These are phyloP conservation scores for Naganishia liquefaciens DNA, from an alignment of 1,284 basidiomycete genomes.

Conservation along the genomic window DNA sequence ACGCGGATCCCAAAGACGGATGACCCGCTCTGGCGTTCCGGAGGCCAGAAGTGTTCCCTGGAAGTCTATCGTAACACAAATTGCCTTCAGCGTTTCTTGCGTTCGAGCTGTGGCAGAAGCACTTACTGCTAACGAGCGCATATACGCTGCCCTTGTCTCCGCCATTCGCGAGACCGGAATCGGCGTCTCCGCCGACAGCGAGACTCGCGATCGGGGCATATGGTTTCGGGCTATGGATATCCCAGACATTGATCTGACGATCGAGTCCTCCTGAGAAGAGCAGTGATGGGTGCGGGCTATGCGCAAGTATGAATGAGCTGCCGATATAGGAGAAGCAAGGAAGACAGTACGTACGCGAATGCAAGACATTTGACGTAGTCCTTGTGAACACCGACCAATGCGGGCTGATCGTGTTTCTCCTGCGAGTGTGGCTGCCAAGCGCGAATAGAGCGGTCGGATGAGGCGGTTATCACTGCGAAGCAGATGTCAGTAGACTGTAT, in stretches of 20 bases:
- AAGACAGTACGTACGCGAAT: constrained; percentile 60
- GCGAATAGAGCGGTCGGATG: constrained; percentile 92
- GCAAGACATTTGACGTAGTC: constrained; percentile 91
- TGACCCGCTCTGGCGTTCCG: constrained; percentile 85
- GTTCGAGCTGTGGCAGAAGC: background rate
- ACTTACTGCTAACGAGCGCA: constrained; percentile 64
- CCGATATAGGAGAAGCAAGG: background rate
- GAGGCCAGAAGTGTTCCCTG: constrained; percentile 75
- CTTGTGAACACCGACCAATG: constrained; percentile 77
- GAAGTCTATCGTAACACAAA: constrained; percentile 60
- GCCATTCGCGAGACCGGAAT: constrained; percentile 52
- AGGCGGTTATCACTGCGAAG: constrained; percentile 77
- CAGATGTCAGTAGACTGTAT: background rate
- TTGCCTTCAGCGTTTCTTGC: constrained; percentile 33
- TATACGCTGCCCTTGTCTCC: constrained; percentile 76
- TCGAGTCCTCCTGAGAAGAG: constrained; percentile 95
- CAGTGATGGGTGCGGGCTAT: constrained; percentile 73
- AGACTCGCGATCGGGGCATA: constrained; percentile 49
- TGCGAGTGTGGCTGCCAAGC: constrained; percentile 86
- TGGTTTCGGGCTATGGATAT: constrained; percentile 61
- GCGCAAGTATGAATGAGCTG: no score
- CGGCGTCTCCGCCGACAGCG: constrained; percentile 33
- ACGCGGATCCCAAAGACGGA: constrained; percentile 91
- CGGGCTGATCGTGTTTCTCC: constrained; percentile 60
- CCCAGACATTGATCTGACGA: constrained; percentile 91